A percentile compares a stretch with the other conserved stretches of the same genome.
phyloP scores from a whole-genome alignment of 768 basidiomycete species.

The Basidioascus undulatus region DNA sequence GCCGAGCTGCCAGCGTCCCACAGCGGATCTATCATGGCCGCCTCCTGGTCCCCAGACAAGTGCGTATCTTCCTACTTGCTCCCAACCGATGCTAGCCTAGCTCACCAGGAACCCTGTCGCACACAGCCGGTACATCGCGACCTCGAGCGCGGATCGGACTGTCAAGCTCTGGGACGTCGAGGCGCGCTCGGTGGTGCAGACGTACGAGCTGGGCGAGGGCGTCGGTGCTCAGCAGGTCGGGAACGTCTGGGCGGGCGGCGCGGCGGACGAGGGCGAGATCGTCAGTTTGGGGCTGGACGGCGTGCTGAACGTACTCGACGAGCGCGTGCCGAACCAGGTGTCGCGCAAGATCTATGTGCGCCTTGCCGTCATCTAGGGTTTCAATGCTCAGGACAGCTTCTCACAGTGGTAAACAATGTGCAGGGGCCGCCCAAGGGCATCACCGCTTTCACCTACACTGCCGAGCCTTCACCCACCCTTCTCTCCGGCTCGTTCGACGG shows the following conservation, averaged over 20 bases:
- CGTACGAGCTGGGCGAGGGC: constrained; percentile 27
- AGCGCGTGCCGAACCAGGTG: constrained; percentile 35
- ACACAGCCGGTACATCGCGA: constrained; percentile 4
- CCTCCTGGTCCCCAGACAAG: constrained; percentile 1
- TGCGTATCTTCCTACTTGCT: no score
- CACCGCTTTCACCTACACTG: constrained; percentile 25
- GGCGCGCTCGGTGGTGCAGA: constrained; percentile 29
- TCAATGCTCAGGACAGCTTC: no score
- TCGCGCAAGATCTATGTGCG: constrained; percentile 36
- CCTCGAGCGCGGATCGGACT: constrained; percentile 32
- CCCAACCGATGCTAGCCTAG: no score
- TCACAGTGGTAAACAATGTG: no score
- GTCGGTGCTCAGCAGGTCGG: constrained; percentile 60
- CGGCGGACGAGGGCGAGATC: constrained; percentile 33
- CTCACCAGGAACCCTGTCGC: no score
- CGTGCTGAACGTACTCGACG: constrained; percentile 58
- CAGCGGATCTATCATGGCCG: constrained; percentile 6
- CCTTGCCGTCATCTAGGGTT: not conserved
- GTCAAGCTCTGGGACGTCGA: constrained; percentile 79
- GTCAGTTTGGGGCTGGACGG: constrained; percentile 67
- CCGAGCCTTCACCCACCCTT: constrained; percentile 12
- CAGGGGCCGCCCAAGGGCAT: constrained; percentile 65
- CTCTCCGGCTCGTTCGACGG: constrained; percentile 47
- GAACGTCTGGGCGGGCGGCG: constrained; percentile 64
- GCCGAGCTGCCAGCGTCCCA: constrained; percentile 28